These are phyloP conservation scores for Kwoniella heveanensis DNA, from an alignment of 768 basidiomycete species.

Conservation along the genomic window DNA sequence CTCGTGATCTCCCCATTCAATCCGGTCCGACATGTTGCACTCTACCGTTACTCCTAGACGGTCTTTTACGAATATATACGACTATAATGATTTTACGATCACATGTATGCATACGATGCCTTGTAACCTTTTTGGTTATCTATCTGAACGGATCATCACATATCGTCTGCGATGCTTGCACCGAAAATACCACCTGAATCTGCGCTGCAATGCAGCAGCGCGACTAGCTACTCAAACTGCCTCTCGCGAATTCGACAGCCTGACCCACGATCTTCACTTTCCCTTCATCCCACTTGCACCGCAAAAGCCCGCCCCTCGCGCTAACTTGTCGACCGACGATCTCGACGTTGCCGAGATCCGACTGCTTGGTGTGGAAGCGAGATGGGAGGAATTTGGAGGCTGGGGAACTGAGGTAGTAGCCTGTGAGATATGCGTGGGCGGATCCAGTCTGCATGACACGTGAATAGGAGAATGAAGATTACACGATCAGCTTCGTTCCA, in stretches of 20 bases:
- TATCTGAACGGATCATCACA: too few relatives aligned
- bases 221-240: slow-evolving; percentile 10
- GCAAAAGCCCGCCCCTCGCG: slow-evolving; percentile 25
- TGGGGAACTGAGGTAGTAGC: slow-evolving; percentile 32
- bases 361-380: slow-evolving; percentile 2
- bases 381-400: slow-evolving; percentile 13
- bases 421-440: slow-evolving; percentile 34
- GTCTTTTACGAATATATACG: neutral
- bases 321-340: slow-evolving; percentile 33
- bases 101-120: neutral
- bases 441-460: slow-evolving; percentile 32
- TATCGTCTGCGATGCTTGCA: too few relatives aligned
- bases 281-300: slow-evolving; percentile 17
- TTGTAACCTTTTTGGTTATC: neutral
- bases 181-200: too few relatives aligned
- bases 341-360: neutral
- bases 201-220: too few relatives aligned
- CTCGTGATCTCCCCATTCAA: too few relatives aligned
- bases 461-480: too few relatives aligned
- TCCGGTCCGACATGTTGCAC: neutral
- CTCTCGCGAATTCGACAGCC: slow-evolving; percentile 15
- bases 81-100: neutral
- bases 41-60: too few relatives aligned
- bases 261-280: slow-evolving; percentile 25
- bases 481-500: too few relatives aligned